A percentile compares a stretch with the other conserved stretches of the same genome.
These are phyloP conservation scores for Bipolaris victoriae DNA, from an alignment of 2,329 filamentous ascomycete genomes.

Conservation along the genomic window DNA sequence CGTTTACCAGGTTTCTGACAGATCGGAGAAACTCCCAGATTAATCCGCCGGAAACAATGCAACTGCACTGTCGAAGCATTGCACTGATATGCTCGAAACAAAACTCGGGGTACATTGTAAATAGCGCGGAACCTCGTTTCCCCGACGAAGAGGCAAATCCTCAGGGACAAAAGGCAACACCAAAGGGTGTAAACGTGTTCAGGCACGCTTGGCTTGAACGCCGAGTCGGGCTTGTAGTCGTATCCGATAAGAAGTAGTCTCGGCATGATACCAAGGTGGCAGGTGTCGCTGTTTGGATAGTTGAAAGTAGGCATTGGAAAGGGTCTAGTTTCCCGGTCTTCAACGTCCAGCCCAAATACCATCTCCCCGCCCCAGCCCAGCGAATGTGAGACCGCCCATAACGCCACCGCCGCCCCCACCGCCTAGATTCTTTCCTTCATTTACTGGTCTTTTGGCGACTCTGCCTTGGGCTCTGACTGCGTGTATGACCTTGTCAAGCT, in stretches of 20 bases:
- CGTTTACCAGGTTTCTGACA: conserved; percentile 16
- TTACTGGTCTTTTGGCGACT: conserved; percentile 79
- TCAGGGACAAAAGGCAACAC: not conserved
- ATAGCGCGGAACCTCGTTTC: no score
- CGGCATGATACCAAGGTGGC: not conserved
- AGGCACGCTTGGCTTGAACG: not conserved
- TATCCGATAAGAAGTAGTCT: not conserved
- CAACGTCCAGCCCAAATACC: conserved; percentile 42
- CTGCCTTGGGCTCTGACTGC: conserved; percentile 78
- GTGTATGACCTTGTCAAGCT: conserved; percentile 83
- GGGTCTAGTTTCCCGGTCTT: conserved; percentile 6
- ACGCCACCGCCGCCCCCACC: conserved; percentile 24
- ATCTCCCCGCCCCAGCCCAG: conserved; percentile 40
- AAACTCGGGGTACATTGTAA: not conserved
- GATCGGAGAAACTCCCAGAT: conserved; percentile 2
- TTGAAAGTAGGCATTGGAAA: not conserved
- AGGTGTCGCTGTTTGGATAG: not conserved
- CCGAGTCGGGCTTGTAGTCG: not conserved
- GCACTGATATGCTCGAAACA: not conserved
- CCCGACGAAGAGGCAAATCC: not conserved
- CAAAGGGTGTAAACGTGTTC: not conserved
- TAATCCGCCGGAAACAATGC: conserved; percentile 1
- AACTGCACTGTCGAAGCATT: not conserved
- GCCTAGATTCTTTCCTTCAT: conserved; percentile 61
- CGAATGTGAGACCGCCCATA: conserved; percentile 31